Evolutionary conservation across 495 filamentous ascomycete species (phyloP), one percentile per base, ranked within the genome.

Genomic region (Tuber indicum): DNA sequence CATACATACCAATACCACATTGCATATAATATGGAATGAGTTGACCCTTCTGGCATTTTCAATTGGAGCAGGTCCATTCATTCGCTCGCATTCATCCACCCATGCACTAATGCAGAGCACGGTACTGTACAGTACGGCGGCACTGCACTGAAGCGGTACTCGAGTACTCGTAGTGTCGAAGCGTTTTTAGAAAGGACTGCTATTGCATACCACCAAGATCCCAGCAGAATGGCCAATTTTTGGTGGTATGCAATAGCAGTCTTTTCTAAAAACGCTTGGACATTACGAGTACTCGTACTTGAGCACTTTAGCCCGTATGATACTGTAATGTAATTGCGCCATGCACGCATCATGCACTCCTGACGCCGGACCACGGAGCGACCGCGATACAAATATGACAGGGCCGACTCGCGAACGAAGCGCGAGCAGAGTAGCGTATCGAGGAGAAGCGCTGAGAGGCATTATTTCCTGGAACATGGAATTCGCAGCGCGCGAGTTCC

Each of bases 321-420:
- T 39, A 39, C n/a, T 58, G 52, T 58, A 58, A 58, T 66, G 58
- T 66, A 36, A 66, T 66, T 66, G 58, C 58, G 58, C 14, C 58
- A 66, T 66, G 58, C 58, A 66, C 26, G 26, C 58, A 36, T 26
- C 58, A 66, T 66, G 58, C 58, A 32, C 26, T 66, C 26, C 26
- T 16, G 12, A n/a, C 8, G 52, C 26, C 52, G 52, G 52, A 58
- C 52, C n/a, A 58, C 52, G 23, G 52, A 58, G 23, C 52, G 52
- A 26, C 52, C 10, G 52, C 52, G 23, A 58, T 58, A 58, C 26
- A 58, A 58, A 58, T 58, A 58, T 26, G 52, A 58, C 10, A 26
- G 52, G 52, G 52, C 52, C 52, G n/a, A 58, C 52, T 58, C 10
- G 52, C n/a, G 52, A 58, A 58, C 52, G 52, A 26, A 58, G 52